Evolutionary conservation across 2,329 filamentous ascomycete species (phyloP), one percentile per base, ranked within the genome.

Genomic region (Stagonosporopsis vannaccii): DNA sequence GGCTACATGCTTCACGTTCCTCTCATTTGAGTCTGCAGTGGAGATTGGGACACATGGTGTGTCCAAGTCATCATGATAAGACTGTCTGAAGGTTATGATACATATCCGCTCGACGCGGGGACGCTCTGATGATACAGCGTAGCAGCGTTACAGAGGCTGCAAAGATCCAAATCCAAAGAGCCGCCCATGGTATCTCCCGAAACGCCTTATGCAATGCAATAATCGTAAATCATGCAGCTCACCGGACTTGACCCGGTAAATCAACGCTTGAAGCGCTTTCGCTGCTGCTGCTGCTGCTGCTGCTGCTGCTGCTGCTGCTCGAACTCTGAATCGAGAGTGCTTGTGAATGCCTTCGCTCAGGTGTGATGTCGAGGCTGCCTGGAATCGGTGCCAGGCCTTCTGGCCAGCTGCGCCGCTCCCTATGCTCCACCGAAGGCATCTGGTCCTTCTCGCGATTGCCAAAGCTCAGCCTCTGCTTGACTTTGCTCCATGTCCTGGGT

Each of bases 331-430:
- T 47, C n/a, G 53, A 51, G 23, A 51, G 13, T 2, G 53, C 53
- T 8, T 56, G 43, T 20, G 53, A 56, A 2, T 25, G 20, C 4
- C 53, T 39, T 17, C 53, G 53, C 37, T 47, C 36, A 13, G 47
- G 42, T 13, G 42, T 26, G 20, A 56, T 47, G 32, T 51, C 47
- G n/a, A 47, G 42, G 19, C 53, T 51, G 17, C 42, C 47, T 5
- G 47, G 53, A 6, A 56, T 56, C 6, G 47, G 52, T 9, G 66
- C 65, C 8, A 66, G 52, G 9, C 60, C 68, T 32, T 74, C 70
- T 4, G 72, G 65, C 68, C 68, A 73, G 56, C 68, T 72, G 4
- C 65, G 37, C 26, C 68, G 56, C 46, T 74, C 73, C 40, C 72
- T 58, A 43, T 75, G 71, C 52, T 74, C 72, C 2, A 71, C 51